A percentile compares a stretch with the other conserved stretches of the same genome.
Evolutionary conservation across 2,329 filamentous ascomycete species (phyloP).

Genomic region (Ophiostoma quercus): DNA sequence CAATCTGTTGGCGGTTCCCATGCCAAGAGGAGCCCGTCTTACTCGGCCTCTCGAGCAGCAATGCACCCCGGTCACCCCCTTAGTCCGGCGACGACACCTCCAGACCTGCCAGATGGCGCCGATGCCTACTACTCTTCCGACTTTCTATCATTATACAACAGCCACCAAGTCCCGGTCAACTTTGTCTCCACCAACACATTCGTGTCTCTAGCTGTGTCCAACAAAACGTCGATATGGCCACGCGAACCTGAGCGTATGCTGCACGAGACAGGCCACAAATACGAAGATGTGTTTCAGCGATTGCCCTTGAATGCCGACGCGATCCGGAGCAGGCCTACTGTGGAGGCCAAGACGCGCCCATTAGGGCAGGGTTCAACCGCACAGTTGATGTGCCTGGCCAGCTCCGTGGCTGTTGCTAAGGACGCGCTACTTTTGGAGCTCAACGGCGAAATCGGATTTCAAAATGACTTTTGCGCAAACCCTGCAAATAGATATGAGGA

Average conservation of each 20-base stretch:
- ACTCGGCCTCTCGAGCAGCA: constrained; percentile 52
- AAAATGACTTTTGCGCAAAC: constrained; percentile 65
- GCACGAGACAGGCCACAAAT: constrained; percentile 60
- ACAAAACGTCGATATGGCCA: constrained; percentile 72
- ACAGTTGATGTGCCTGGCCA: constrained; percentile 63
- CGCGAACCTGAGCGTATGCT: constrained; percentile 65
- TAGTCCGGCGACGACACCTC: constrained; percentile 73
- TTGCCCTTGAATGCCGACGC: constrained; percentile 42
- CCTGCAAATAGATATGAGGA: constrained; percentile 63
- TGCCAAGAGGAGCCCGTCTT: constrained; percentile 59
- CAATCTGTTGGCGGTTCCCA: constrained; percentile 68
- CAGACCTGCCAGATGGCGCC: constrained; percentile 58
- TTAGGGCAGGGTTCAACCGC: constrained; percentile 51
- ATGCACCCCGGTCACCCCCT: constrained; percentile 50
- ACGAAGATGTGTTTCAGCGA: constrained; percentile 62
- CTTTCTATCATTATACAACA: constrained; percentile 66
- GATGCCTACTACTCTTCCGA: constrained; percentile 66
- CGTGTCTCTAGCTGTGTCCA: constrained; percentile 67
- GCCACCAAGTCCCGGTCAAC: constrained; percentile 45
- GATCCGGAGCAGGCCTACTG: constrained; percentile 41
- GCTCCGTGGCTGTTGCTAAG: constrained; percentile 49
- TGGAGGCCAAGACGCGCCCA: constrained; percentile 49
- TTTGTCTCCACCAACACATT: constrained; percentile 70
- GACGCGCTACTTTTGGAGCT: constrained; percentile 62
- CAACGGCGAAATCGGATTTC: constrained; percentile 69